These are phyloP conservation scores for Malassezia equina DNA, from an alignment of 1,284 basidiomycete genomes.

Conservation along the genomic window DNA sequence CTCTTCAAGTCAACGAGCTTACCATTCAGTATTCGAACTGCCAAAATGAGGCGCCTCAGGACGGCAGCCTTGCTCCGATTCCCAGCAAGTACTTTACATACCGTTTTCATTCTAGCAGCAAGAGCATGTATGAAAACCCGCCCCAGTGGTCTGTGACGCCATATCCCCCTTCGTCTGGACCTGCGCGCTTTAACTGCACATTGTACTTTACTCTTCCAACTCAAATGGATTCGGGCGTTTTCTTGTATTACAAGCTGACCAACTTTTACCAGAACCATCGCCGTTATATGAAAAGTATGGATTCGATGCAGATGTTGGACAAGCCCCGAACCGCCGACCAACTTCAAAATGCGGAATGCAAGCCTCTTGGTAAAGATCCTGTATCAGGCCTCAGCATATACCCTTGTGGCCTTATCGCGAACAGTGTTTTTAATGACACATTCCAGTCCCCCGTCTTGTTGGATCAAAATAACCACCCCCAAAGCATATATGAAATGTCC, in stretches of 20 bases:
- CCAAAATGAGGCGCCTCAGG: conserved; percentile 2
- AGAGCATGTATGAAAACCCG: conserved; percentile 36
- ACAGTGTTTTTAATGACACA: conserved; percentile 95
- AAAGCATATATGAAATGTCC: conserved; percentile 62
- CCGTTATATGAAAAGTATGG: conserved; percentile 85
- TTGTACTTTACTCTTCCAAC: conserved; percentile 57
- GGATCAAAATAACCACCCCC: conserved; percentile 49
- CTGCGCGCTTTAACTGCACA: conserved; percentile 23
- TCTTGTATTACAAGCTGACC: conserved; percentile 80
- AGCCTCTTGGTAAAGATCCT: conserved; percentile 60
- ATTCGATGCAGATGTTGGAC: conserved; percentile 75
- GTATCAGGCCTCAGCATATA: conserved; percentile 52
- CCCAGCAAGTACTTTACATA: conserved; percentile 63
- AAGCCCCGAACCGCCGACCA: conserved; percentile 53
- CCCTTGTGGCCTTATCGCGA: conserved; percentile 94
- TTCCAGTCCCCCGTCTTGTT: conserved; percentile 59
- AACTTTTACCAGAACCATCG: conserved; percentile 88
- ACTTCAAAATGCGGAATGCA: conserved; percentile 63
- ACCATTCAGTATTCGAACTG: conserved; percentile 92
- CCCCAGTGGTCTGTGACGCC: conserved; percentile 29
- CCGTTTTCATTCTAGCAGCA: conserved; percentile 48
- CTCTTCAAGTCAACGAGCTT: conserved; percentile 66
- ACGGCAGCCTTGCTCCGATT: conserved; percentile 50
- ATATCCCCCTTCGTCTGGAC: neutral
- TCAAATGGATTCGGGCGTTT: conserved; percentile 64